Evolutionary conservation across 2,329 filamentous ascomycete genomes (phyloP).

Genomic region (Clonostachys byssicola): DNA sequence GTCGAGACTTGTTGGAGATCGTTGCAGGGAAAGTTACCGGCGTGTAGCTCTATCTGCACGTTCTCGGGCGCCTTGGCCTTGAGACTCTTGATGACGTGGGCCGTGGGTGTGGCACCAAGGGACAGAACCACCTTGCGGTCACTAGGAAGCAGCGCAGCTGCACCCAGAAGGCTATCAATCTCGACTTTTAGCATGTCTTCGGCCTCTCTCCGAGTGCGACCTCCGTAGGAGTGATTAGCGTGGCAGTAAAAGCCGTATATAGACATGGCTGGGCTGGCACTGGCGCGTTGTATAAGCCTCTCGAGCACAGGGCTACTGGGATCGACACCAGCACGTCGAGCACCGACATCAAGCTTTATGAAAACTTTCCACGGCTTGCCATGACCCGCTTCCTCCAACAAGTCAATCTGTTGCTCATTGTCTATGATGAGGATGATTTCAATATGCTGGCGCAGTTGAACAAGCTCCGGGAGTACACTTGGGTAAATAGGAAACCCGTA

Average conservation of each 20-base stretch:
- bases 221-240: conserved; percentile 28
- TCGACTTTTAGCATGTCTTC: conserved; percentile 20
- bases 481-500: conserved; percentile 34
- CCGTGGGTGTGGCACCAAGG: conserved; percentile 27
- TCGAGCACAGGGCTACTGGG: conserved; percentile 15
- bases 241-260: conserved; percentile 32
- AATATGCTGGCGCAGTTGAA: conserved; percentile 16
- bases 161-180: conserved; percentile 19
- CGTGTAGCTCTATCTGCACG: conserved; percentile 27
- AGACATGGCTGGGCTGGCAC: conserved; percentile 16
- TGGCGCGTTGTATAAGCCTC: conserved; percentile 15
- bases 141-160: conserved; percentile 17
- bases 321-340: conserved; percentile 23
- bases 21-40: conserved; percentile 28
- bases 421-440: conserved; percentile 29
- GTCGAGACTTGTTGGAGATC: conserved; percentile 32
- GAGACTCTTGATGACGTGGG: conserved; percentile 23
- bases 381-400: conserved; percentile 14
- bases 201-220: conserved; percentile 20
- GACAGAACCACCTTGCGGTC: conserved; percentile 20
- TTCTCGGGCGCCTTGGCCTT: conserved; percentile 20
- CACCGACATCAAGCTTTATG: conserved; percentile 29
- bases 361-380: conserved; percentile 23
- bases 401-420: conserved; percentile 22
- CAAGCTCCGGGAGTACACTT: conserved; percentile 20